These are phyloP conservation scores for Syzygium syzygioides DNA, from an alignment of 441 rosid species.

Conservation along the genomic window DNA sequence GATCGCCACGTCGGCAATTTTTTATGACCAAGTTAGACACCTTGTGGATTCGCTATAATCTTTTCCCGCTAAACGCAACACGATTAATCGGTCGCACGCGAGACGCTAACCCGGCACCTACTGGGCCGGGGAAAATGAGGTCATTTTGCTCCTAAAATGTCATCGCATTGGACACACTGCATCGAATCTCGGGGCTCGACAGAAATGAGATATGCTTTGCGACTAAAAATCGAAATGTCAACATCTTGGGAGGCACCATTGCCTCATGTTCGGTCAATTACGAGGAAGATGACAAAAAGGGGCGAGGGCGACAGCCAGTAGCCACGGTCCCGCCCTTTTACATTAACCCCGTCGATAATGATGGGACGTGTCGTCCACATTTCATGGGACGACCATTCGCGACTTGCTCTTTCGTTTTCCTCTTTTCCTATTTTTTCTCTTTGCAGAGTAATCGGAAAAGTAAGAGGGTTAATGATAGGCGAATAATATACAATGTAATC, in stretches of 20 bases:
- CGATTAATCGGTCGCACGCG: background rate
- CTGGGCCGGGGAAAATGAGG: background rate
- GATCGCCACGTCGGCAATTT: fast-evolving
- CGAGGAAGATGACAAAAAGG: background rate
- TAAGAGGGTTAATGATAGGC: too few relatives aligned
- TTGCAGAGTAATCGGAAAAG: too few relatives aligned
- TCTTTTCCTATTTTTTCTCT: background rate
- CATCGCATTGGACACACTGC: background rate
- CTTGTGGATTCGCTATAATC: background rate
- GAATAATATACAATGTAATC: fast-evolving
- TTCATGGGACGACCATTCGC: background rate
- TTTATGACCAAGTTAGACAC: background rate
- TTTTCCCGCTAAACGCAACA: background rate
- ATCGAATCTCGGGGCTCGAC: background rate
- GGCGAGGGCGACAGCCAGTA: background rate
- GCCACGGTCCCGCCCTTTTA: background rate
- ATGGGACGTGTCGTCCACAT: background rate
- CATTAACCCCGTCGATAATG: background rate
- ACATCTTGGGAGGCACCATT: background rate
- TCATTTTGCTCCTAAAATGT: background rate
- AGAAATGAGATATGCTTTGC: background rate
- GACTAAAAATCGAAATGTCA: background rate
- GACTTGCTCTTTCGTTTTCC: background rate
- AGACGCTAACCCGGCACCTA: background rate
- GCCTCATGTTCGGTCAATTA: background rate